phyloP scores from a whole-genome alignment of 2,329 filamentous ascomycete species.

The Aspergillus clavatus region DNA sequence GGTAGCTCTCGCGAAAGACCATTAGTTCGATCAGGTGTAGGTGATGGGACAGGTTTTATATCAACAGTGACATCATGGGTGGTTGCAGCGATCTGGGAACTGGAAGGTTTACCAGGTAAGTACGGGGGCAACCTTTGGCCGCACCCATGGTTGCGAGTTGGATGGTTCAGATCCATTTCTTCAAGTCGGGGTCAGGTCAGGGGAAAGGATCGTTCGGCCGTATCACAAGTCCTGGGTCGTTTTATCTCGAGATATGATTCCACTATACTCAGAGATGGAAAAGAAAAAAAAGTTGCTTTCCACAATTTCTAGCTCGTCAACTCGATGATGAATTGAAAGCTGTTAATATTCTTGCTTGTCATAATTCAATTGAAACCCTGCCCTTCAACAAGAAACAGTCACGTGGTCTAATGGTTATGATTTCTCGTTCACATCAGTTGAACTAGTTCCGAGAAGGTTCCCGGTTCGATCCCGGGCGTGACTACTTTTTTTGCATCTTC shows the following conservation, averaged over 20 bases:
- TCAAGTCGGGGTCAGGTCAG: background rate
- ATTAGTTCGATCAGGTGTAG: too few relatives aligned
- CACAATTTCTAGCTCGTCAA: too few relatives aligned
- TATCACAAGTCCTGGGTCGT: constrained; percentile 4
- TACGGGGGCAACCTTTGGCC: too few relatives aligned
- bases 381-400: constrained; percentile 8
- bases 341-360: background rate
- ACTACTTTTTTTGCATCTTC: constrained; percentile 22
- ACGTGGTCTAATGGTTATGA: constrained; percentile 39
- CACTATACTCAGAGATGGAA: background rate
- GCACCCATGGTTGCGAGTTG: too few relatives aligned
- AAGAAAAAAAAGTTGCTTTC: too few relatives aligned
- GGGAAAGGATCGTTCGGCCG: background rate
- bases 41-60: background rate
- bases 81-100: background rate
- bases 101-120: too few relatives aligned
- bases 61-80: background rate
- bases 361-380: background rate
- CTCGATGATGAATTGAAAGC: too few relatives aligned
- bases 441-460: constrained; percentile 32
- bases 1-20: too few relatives aligned
- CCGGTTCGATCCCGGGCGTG: constrained; percentile 38
- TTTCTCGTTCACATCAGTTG: constrained; percentile 35
- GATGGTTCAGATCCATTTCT: background rate
- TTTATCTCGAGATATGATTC: background rate